These are phyloP conservation scores for Papilionanthe hybrid DNA, from an alignment of 116 monocot genomes.

Conservation along the genomic window DNA sequence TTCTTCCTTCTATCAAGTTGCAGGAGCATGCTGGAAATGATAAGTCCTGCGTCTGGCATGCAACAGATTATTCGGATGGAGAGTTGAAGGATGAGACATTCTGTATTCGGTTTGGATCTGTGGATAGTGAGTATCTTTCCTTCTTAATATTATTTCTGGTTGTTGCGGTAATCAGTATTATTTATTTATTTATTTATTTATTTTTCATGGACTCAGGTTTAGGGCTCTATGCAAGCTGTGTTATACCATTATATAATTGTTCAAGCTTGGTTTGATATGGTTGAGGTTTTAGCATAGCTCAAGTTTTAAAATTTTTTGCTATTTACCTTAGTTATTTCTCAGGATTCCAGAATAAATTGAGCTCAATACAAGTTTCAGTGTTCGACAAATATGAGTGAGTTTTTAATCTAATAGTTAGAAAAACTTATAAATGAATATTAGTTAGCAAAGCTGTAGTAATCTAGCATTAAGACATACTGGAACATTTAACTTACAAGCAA, in stretches of 20 bases:
- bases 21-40: constrained; percentile 95
- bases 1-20: constrained; percentile 60
- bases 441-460: background rate
- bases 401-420: background rate
- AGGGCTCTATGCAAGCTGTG: background rate
- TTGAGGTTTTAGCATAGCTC: background rate
- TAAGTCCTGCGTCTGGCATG: constrained; percentile 96
- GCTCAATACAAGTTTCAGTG: background rate
- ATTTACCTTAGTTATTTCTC: background rate
- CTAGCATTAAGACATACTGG: background rate
- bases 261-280: background rate
- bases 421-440: background rate
- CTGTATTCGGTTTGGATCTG: constrained; percentile 82
- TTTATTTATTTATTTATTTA: background rate
- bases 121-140: constrained; percentile 64
- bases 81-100: constrained; percentile 95
- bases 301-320: background rate
- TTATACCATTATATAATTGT: background rate
- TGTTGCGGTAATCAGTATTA: background rate
- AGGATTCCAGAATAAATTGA: background rate
- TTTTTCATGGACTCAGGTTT: background rate
- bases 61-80: constrained; percentile 88
- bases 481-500: background rate
- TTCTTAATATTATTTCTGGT: background rate
- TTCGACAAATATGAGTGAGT: background rate